Base-by-base conservation (phyloP, 768 basidiomycete genomes). In the Leccinum obscurum region DNA sequence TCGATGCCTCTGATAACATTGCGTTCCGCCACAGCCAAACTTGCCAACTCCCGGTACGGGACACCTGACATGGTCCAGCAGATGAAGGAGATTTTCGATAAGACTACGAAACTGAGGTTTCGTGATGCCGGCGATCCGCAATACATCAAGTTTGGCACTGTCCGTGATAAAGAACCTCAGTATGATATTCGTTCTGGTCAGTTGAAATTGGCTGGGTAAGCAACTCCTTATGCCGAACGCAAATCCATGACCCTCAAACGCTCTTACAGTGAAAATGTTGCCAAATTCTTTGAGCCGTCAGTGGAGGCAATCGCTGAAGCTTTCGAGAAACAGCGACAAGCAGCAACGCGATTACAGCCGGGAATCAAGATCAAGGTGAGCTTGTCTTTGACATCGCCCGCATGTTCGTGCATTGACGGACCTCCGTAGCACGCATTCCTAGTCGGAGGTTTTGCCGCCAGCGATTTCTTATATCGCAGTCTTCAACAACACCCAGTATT, bases 251-350 rank as follows among this genome's bases (percentile, higher is more conserved):
- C 5, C 5, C 0, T 49, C 3, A 2, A 32, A 28, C 3, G 2
- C 2, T 30, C 0, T 0, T 51, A 9, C 58, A 81, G 80, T 3
- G 55, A 66, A 5, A 73, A 77, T 5, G 70, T 82, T 5, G 73
- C 71, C 3, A 62, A 58, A 1, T 77, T 80, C 52, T 84, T 83
- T 58, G 74, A 78, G 46, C 78, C 77, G 0, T 81, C 81, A 0
- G 64, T 81, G 9, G 54, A 71, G 20, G 73, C 61, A 2, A 77
- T 76, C 10, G 67, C 68, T 3, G 71, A 71, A 3, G 76, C 75
- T 4, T 74, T 82, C 8, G 56, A 65, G 34, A 61, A 70, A 6
- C 74, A 77, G 54, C 62, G 61, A 3, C 17, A 54, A n/a, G 60
- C 58, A 8, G 70, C 62, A 13, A 66, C 69, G 1, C 41, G 24